Evolutionary conservation across 2,329 filamentous ascomycete species (phyloP), one percentile per base, ranked within the genome.

Genomic region (Pseudocercospora musae): DNA sequence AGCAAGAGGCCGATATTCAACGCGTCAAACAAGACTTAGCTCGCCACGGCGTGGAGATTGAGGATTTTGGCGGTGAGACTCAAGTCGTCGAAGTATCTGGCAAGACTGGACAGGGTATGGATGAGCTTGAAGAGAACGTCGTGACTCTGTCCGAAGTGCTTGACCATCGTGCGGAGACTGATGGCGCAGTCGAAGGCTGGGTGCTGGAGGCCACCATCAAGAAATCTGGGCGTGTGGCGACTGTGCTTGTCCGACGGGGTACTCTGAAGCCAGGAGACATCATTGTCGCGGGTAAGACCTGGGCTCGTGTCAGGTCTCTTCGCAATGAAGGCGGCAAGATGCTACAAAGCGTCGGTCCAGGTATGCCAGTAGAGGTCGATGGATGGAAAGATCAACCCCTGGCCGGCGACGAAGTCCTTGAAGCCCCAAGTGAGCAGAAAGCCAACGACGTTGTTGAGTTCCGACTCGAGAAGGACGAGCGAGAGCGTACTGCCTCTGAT

Each of bases 11-110:
- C 4, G 86, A 92, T 57, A 79, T 92, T 10, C 89, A 97, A 46
- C 85, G 87, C 53, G 93, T 98, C 65, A 98, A 98, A 78, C 83
- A 88, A 60, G 95, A 98, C 75, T 86, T 99, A 23, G 87, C 90
- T 8, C 83, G 87, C 1, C 84, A 96, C 71, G 92, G 90, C 7
- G 87, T 99, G 29, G 90, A 96, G 70, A 89, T 99, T 59, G 95
- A 99, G 78, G 95, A 98, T 73, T 96, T 87, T 71, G 95, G 95
- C 44, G 95, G 95, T 62, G 95, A 99, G 67, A 91, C 95, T 18
- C 95, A 98, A 76, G 91, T 92, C 18, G 91, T 98, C 2, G 86
- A 85, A 58, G 92, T 99, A 42, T 96, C 92, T 72, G 96, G 94
- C 49, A 96, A 95, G 80, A 98, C 95, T 0, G 95, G 95, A 0